phyloP scores from a whole-genome alignment of 225 moss, liverwort and hornwort species.

The Sphagnum contortum region DNA sequence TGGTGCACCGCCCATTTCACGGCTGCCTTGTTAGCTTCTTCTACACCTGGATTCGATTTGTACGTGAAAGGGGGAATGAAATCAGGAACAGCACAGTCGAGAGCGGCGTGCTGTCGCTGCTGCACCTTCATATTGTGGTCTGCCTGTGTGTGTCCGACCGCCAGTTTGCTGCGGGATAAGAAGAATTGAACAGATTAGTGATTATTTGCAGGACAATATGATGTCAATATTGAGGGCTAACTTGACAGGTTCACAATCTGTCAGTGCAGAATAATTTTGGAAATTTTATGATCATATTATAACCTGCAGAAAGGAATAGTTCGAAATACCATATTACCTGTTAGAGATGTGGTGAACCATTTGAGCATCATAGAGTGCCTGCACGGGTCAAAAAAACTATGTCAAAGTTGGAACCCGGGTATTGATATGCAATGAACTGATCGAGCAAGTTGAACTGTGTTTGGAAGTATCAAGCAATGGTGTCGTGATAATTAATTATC shows the following conservation, averaged over 20 bases:
- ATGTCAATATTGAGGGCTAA: not conserved
- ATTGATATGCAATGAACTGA: no score
- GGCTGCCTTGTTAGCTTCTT: not conserved
- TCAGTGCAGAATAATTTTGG: not conserved
- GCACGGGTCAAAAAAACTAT: no score
- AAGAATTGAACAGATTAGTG: not conserved
- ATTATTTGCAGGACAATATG: not conserved
- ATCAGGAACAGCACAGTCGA: not conserved
- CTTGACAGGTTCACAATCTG: not conserved
- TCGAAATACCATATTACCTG: not conserved
- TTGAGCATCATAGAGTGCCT: no score
- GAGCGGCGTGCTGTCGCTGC: no score
- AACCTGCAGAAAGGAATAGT: not conserved
- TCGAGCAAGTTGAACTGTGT: no score
- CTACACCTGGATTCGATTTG: not conserved
- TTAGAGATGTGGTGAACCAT: no score
- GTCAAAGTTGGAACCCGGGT: no score
- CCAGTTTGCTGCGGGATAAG: not conserved
- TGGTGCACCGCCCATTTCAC: slow-evolving; percentile 5
- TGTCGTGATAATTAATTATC: no score
- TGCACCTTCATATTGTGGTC: not conserved
- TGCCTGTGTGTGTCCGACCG: not conserved
- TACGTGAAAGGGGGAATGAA: slow-evolving; percentile 5
- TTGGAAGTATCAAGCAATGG: no score
- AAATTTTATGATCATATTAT: not conserved